Conservation (phyloP, 352 stramenopile genomes). For the Phytophthora quininea region DNA sequence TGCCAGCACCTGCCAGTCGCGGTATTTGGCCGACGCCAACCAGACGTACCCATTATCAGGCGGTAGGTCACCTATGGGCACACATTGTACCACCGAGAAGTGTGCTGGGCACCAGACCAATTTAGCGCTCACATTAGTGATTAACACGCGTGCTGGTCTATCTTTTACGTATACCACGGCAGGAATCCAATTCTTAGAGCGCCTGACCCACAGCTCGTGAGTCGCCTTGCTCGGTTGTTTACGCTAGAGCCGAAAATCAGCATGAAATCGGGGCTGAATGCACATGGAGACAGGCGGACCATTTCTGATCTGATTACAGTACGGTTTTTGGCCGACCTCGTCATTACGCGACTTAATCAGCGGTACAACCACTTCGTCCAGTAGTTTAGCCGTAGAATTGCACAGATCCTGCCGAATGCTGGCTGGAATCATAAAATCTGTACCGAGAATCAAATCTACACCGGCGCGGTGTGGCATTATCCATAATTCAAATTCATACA, state of each 20-base stretch:
- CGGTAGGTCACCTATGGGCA: not conserved
- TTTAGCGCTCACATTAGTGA: not conserved
- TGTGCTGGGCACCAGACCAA: not conserved
- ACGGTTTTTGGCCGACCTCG: not conserved
- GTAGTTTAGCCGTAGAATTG: constrained; percentile 1
- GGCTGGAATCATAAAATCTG: constrained; percentile 11
- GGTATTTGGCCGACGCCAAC: not conserved
- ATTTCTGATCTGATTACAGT: not conserved
- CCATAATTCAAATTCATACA: constrained; percentile 13
- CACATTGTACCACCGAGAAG: not conserved
- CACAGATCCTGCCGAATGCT: constrained; percentile 10
- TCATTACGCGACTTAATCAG: not conserved
- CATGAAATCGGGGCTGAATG: not conserved
- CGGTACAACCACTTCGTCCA: constrained; percentile 3
- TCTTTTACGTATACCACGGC: not conserved
- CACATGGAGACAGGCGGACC: not conserved
- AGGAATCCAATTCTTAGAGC: not conserved
- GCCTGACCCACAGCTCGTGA: not conserved
- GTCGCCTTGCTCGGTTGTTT: not conserved
- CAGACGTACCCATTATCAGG: not conserved
- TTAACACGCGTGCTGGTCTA: not conserved
- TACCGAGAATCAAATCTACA: constrained; percentile 10
- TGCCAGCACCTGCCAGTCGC: not conserved
- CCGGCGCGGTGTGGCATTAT: constrained; percentile 4
- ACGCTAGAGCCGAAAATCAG: not conserved